These are phyloP conservation scores for Cucurbita ficifolia DNA, from an alignment of 306 rosid genomes.

Conservation along the genomic window DNA sequence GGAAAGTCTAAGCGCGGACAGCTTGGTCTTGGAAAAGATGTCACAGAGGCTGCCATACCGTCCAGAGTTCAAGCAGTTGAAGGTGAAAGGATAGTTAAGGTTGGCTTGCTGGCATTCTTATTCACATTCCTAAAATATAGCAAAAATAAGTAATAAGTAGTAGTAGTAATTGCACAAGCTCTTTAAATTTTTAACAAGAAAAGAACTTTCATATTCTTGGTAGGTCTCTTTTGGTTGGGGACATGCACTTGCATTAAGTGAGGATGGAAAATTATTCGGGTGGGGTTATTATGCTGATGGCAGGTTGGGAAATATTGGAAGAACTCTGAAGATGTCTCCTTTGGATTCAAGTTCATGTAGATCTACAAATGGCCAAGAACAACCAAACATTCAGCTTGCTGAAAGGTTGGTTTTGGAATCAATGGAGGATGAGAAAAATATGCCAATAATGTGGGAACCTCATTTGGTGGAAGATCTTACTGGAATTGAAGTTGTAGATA, in stretches of 20 bases:
- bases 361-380: slow-evolving; percentile 4
- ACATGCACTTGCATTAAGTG: slow-evolving; percentile 65
- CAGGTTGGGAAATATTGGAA: slow-evolving; percentile 57
- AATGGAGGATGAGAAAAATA: slow-evolving; percentile 52
- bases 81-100: slow-evolving; percentile 56
- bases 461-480: slow-evolving; percentile 40
- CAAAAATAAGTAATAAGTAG: no score
- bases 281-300: slow-evolving; percentile 93
- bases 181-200: no score
- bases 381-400: slow-evolving; percentile 38
- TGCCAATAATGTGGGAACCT: slow-evolving; percentile 87
- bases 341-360: slow-evolving; percentile 18
- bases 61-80: slow-evolving; percentile 52
- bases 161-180: no score
- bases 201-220: slow-evolving; percentile 10
- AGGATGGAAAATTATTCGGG: slow-evolving; percentile 74
- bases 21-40: slow-evolving; percentile 62
- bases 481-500: slow-evolving; percentile 48
- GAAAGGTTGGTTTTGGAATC: slow-evolving; percentile 58
- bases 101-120: slow-evolving; percentile 9
- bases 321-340: slow-evolving; percentile 36
- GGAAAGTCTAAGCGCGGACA: slow-evolving; percentile 85
- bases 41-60: slow-evolving; percentile 42
- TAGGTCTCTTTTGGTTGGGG: slow-evolving; percentile 96
- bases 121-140: not conserved